Base-by-base conservation (phyloP, 345 rosid genomes). In the Salix purpurea region DNA sequence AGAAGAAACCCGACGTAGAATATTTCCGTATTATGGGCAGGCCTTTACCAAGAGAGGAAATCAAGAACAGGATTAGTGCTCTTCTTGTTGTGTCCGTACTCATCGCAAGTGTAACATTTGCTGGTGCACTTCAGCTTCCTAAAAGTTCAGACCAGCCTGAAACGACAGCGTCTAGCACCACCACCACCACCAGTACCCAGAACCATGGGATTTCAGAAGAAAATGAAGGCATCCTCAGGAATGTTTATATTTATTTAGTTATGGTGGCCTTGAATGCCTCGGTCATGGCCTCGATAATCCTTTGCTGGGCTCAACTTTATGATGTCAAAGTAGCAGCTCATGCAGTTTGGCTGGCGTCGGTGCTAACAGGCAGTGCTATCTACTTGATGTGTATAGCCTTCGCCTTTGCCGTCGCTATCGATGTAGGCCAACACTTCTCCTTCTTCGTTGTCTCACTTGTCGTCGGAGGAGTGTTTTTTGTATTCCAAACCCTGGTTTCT, bases 1-100 rank as follows among this genome's bases (percentile, higher is more conserved):
- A 28, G 26, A 26, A 26, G 30, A 28, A 28, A 28, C 30, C 30
- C 30, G 1, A 28, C 1, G 30, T 28, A 28, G 30, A 28, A 28
- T 28, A 28, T 28, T 28, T 28, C 30, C 30, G 30, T 28, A 28
- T 28, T 1, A 28, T 1, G 30, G 30, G 30, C 30, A 28, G 30
- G 30, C 30, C 30, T 28, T 2, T 28, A 1, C 30, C 30, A 28
- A 28, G 30, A 28, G 30, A 28, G 30, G 30, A 28, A 28, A 28
- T 28, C 30, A 28, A 28, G 30, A 1, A 1, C 30, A 28, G 30
- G 30, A 28, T 28, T 28, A 28, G 30, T 46, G 64, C 69, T 30
- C 78, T 83, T 34, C 77, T 83, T 7, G 50, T 76, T 24, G 78
- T 77, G 30, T 78, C 83, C 60, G 78, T 30, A 30, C 32, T 30